Evolutionary conservation across 208 protist species (phyloP).

Genomic region (Trypanosoma lewisi): DNA sequence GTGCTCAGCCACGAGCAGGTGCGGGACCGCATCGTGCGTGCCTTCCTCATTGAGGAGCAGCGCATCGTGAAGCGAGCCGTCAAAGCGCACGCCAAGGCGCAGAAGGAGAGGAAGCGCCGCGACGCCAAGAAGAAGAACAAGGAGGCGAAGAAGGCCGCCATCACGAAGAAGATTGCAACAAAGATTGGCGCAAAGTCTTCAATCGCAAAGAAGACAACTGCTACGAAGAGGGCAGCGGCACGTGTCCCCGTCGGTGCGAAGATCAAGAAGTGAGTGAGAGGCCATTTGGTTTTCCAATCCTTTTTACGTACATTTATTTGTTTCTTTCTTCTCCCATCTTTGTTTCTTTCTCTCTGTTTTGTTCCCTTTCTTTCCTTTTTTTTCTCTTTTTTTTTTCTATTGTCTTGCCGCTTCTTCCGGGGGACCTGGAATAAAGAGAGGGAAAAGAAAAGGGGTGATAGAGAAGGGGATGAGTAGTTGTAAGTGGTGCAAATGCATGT

Average conservation of each 20-base stretch:
- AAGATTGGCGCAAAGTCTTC: conserved; percentile 31
- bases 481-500: too few relatives aligned
- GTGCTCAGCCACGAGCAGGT: conserved; percentile 94
- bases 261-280: conserved; percentile 40
- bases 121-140: conserved; percentile 76
- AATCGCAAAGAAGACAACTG: conserved; percentile 20
- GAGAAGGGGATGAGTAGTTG: too few relatives aligned
- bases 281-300: background rate
- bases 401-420: background rate
- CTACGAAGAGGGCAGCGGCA: conserved; percentile 37
- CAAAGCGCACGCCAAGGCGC: conserved; percentile 66
- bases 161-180: conserved; percentile 38
- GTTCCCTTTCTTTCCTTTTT: background rate
- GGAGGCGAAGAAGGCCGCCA: conserved; percentile 54
- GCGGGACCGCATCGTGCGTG: conserved; percentile 95
- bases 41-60: conserved; percentile 99
- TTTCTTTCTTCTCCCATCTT: background rate
- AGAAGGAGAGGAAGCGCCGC: conserved; percentile 63
- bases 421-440: background rate
- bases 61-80: conserved; percentile 96
- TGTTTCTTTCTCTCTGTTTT: background rate
- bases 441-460: background rate
- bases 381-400: conserved; percentile 6
- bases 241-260: conserved; percentile 65
- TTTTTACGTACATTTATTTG: conserved; percentile 8